These are phyloP conservation scores for Vickermania ingenoplastis DNA, from an alignment of 208 protist species.

Conservation along the genomic window DNA sequence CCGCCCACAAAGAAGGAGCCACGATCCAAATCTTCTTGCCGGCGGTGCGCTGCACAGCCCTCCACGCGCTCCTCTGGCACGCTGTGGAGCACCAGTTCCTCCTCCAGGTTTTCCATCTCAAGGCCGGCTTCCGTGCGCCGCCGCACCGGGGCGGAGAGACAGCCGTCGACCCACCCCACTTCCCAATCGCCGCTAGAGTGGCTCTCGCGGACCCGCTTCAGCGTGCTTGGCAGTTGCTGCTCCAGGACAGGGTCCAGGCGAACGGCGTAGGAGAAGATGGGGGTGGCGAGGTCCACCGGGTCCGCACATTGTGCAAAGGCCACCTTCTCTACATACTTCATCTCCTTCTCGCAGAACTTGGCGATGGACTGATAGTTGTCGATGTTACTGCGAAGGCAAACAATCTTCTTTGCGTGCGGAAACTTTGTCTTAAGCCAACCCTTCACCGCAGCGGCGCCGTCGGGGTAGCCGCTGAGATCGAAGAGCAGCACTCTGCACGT, in stretches of 20 bases:
- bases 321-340: conserved; percentile 73
- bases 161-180: conserved; percentile 77
- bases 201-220: conserved; percentile 50
- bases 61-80: conserved; percentile 31
- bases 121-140: neutral
- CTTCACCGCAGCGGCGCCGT: conserved; percentile 40
- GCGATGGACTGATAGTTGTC: conserved; percentile 45
- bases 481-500: conserved; percentile 52
- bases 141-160: conserved; percentile 21
- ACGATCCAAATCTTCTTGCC: conserved; percentile 34
- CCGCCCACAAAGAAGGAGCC: conserved; percentile 83
- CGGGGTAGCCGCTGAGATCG: conserved; percentile 65
- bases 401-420: conserved; percentile 70
- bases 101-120: conserved; percentile 5
- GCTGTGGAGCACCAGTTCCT: conserved; percentile 27
- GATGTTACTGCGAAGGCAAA: conserved; percentile 38
- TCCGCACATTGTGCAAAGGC: conserved; percentile 1
- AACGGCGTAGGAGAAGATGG: conserved; percentile 75
- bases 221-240: conserved; percentile 23
- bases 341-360: conserved; percentile 70
- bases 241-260: conserved; percentile 55
- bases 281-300: conserved; percentile 61
- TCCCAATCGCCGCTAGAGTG: conserved; percentile 69
- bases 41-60: conserved; percentile 46
- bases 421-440: conserved; percentile 51